Base-by-base conservation (phyloP, 257 asterid genomes). In the Misopates orontium region DNA sequence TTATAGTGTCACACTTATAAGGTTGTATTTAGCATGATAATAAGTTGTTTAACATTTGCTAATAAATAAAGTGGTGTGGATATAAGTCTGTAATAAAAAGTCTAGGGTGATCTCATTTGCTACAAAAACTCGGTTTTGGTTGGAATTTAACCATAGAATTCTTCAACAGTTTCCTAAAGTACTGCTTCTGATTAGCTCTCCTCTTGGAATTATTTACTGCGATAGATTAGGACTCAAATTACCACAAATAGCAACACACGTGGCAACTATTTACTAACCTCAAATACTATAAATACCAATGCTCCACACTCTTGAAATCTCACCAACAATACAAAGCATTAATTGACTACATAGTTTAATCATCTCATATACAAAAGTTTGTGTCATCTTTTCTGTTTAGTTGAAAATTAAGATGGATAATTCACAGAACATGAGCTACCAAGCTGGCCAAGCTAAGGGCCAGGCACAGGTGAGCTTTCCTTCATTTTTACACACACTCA, bases 381-480 rank as follows among this genome's bases (percentile, higher is more conserved):
- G n/a, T 14, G 44, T 39, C 6, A 21, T 36, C 12, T 19, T 9
- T 42, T n/a, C n/a, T 41, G 6, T 42, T 60, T 1, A 60, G 32
- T 19, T 42, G 5, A 18, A 41, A 60, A 41, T 6, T 42, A 60
- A 42, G 20, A 60, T 60, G 66, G 54, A 60, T 21, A 60, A 19
- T 11, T 60, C 66, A 2, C 53, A 60, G 53, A 60, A 21, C 53
- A 28, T 48, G 44, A 60, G 66, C 54, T 76, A 39, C 68, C 74
- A 58, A 8, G 80, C 80, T 16, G 80, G 77, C 8, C 71, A 76
- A 60, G 28, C 77, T 55, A 76, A 67, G 68, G 80, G 77, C 60
- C 50, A 71, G 56, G 53, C 66, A 25, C 65, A 71, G 76, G 80
- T 75, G 22, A 39, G 49, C 15, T 3, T 8, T 15, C 10, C 21